Percentiles rank a stretch among this genome's conserved stretches.
These are phyloP conservation scores for Penstemon davidsonii DNA, from an alignment of 257 asterid species.

Conservation along the genomic window DNA sequence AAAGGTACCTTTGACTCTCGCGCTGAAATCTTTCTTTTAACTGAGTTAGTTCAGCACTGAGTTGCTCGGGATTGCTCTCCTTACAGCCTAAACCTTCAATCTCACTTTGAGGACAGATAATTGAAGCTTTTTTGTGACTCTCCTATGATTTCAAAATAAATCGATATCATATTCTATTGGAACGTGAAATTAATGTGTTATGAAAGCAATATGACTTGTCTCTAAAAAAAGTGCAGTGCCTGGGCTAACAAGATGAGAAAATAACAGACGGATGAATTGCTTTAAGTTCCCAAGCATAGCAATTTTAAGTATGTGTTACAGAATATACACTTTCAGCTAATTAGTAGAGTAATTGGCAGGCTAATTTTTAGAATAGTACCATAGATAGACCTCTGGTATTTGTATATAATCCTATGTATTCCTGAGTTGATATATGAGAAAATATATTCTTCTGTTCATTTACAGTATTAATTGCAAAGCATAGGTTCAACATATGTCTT, in stretches of 20 bases:
- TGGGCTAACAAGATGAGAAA: conserved; percentile 7
- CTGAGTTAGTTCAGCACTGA: conserved; percentile 60
- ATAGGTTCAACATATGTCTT: conserved; percentile 6
- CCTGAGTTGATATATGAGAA: too few relatives aligned
- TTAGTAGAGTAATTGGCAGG: too few relatives aligned
- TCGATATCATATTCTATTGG: conserved; percentile 25
- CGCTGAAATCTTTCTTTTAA: conserved; percentile 61
- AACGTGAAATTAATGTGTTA: too few relatives aligned
- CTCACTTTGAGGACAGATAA: conserved; percentile 75
- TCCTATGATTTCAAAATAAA: conserved; percentile 53
- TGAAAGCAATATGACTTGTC: not conserved
- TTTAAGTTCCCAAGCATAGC: conserved; percentile 19
- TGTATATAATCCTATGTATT: too few relatives aligned
- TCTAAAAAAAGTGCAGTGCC: not conserved
- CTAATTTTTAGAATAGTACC: too few relatives aligned
- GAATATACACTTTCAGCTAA: too few relatives aligned
- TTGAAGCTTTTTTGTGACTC: conserved; percentile 65
- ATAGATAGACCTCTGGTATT: too few relatives aligned
- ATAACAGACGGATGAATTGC: conserved; percentile 2
- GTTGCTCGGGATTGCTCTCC: conserved; percentile 70
- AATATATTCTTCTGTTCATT: too few relatives aligned
- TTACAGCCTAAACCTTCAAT: conserved; percentile 62
- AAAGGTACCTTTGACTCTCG: conserved; percentile 70
- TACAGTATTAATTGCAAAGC: not conserved
- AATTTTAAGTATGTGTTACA: not conserved